Base-by-base conservation (phyloP, 1,139 yeast species). In the Taiozyma sp. region DNA sequence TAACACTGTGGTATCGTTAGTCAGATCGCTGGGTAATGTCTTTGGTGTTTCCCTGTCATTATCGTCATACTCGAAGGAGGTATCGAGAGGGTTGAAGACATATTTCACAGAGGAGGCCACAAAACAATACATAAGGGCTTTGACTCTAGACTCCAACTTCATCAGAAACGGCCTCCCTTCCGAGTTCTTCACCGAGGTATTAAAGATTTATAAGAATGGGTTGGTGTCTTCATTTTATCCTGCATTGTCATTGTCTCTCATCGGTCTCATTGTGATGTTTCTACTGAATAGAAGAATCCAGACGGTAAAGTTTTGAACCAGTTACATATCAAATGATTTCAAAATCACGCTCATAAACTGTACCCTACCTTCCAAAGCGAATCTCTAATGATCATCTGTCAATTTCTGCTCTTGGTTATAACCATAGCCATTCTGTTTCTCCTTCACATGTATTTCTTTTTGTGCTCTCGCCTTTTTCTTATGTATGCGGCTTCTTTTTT, bases 21-120 rank as follows among this genome's bases (percentile, higher is more conserved):
- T 61, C 16, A 68, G 76, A 57, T 75, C 79, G 3, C 63, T 75
- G 47, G 81, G 81, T 28, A 72, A 72, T 49, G 77, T 74, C 14
- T 55, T 73, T 13, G 80, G 80, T 50, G 76, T 74, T 2, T 75
- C 79, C 4, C 57, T 74, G 4, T 66, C 76, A 0, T 59, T 76
- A 28, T 68, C 73, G 4, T 55, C 70, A 0, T 76, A 59, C 42
- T 50, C 58, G 2, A 50, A 46, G 26, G 45, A 56, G 1, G 53
- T 59, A 4, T 52, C 47, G 1, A 22, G 40, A 1, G 47, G 49
- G 1, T 46, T 59, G 1, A 44, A 41, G 16, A 32, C 11, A 4
- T 57, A 32, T 45, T 57, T 58, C 44, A 21, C 14, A 0, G 42
- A 32, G 3, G 49, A 46, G 29, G 5, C n/a, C 11, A 42, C 35